Evolutionary conservation across 2,329 filamentous ascomycete species (phyloP), one percentile per base, ranked within the genome.

Genomic region (Pleoardoris graminearum): DNA sequence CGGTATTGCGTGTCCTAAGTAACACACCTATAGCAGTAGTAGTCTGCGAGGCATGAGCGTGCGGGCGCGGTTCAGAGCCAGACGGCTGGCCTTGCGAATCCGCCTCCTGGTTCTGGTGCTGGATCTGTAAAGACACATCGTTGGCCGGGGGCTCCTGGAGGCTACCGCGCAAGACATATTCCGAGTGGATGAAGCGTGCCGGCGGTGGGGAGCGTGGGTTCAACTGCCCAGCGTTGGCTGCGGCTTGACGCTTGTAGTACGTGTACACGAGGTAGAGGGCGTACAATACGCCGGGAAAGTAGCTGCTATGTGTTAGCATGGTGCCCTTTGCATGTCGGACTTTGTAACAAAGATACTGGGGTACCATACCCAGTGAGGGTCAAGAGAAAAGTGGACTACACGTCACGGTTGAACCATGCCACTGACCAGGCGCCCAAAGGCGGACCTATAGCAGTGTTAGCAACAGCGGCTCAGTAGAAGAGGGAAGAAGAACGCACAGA

Each of bases 241-340:
- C 82, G 61, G 90, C 85, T 48, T 80, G 82, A 33, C 87, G 87
- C 65, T 90, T 84, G 72, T 87, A 93, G 77, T 92, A 96, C 57
- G 95, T 79, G 70, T 91, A 95, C 74, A 91, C 85, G 55, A 91
- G 61, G 70, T 92, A 94, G 72, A 92, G 91, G 37, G 89, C 89
- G 69, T 91, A 75, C 48, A 93, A 82, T 61, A 91, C 86, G 7
- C 89, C 90, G 0, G 90, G 90, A 45, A 94, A 74, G 71, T 87
- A 89, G n/a, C 84, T 85, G 53, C 25, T 47, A 3, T 25, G 7
- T n/a, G 23, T 50, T 36, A 53, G 38, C 23, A 16, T 37, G 23
- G 48, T 16, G 10, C 12, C 5, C 11, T 38, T 21, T 29, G 47
- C 32, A 50, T 27, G 5, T 10, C 10, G 36, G 52, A 35, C 37